Percentiles rank a stretch among this genome's conserved stretches.
Evolutionary conservation across 495 filamentous ascomycete species (phyloP).

Genomic region (Poronia punctata): DNA sequence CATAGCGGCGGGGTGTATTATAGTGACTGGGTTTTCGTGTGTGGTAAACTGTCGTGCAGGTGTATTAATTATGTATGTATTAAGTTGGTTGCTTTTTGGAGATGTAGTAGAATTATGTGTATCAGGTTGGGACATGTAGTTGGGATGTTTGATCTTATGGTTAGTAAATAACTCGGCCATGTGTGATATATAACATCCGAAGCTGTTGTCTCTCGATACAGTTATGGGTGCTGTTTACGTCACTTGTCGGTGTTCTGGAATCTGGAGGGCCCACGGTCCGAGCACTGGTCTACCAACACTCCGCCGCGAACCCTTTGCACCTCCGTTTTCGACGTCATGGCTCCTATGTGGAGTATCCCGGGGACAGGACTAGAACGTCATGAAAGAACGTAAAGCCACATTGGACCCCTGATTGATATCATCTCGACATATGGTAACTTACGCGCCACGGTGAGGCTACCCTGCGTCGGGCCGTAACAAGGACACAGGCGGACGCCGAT

Average conservation of each 20-base stretch:
- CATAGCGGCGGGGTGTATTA: slow-evolving; percentile 24
- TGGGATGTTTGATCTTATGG: too few relatives aligned
- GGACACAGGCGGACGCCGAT: too few relatives aligned
- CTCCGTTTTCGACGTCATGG: slow-evolving; percentile 24
- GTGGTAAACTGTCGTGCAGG: slow-evolving; percentile 11
- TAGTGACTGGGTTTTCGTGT: slow-evolving; percentile 15
- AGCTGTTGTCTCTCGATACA: background rate
- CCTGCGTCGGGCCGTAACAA: too few relatives aligned
- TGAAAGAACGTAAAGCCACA: slow-evolving; percentile 14
- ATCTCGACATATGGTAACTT: slow-evolving; percentile 8
- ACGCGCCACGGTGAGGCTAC: slow-evolving; percentile 22
- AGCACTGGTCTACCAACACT: background rate
- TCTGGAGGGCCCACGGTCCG: background rate
- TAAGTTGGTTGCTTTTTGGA: slow-evolving; percentile 4
- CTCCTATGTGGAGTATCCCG: background rate
- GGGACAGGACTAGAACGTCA: slow-evolving; percentile 17
- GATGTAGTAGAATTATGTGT: slow-evolving; percentile 6
- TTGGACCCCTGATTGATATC: slow-evolving; percentile 6
- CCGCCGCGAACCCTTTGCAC: slow-evolving; percentile 8
- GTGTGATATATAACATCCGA: slow-evolving; percentile 5
- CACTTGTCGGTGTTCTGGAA: slow-evolving; percentile 4
- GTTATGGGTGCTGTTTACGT: slow-evolving; percentile 12
- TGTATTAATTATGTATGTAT: slow-evolving; percentile 11
- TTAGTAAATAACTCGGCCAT: too few relatives aligned
- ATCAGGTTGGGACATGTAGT: background rate